Evolutionary conservation across 139 green algal species (phyloP), one percentile per base, ranked within the genome.

Genomic region (Chlorella sp.): DNA sequence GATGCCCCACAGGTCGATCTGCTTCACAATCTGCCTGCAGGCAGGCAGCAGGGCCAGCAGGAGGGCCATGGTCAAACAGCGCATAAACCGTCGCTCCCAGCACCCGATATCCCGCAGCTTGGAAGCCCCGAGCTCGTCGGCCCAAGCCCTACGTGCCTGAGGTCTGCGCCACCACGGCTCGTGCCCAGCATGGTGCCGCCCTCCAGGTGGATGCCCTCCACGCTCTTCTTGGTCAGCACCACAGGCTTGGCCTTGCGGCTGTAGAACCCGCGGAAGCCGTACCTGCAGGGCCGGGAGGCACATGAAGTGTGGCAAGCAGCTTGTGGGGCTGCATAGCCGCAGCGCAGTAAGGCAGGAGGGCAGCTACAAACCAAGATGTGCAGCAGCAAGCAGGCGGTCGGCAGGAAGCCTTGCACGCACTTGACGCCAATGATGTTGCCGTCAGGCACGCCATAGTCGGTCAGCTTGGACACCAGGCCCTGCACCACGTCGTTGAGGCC

Each of bases 401-500:
- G 44, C 44, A 51, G 44, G 44, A 6, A 16, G 44, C 44, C 44
- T 9, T 51, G 44, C 60, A 15, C 51, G 51, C 93, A 97, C 64
- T 88, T 92, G 83, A 99, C 98, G 75, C 97, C 97, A 51, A 98
- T 87, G 73, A 98, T 96, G 76, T 97, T 93, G 63, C 93, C 96
- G 68, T 98, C 93, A 15, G 90, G 92, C 44, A 98, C 96, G 7
- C 96, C 96, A 74, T 98, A 98, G 73, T 97, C 93, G 3, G 87
- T 95, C 55, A 97, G 90, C 88, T 98, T 98, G 60, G 93, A 92
- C 30, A 98, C 96, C 15, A 98, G 89, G 65, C 94, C 95, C 80
- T 92, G 93, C 36, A 99, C 94, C 21, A 99, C 97, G 32, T 98
- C 97, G 87, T 99, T 99, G 36, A 99, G 93, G 12, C 97, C 97